Evolutionary conservation across 2,329 filamentous ascomycete genomes (phyloP).

Genomic region (Colletotrichum limetticola): DNA sequence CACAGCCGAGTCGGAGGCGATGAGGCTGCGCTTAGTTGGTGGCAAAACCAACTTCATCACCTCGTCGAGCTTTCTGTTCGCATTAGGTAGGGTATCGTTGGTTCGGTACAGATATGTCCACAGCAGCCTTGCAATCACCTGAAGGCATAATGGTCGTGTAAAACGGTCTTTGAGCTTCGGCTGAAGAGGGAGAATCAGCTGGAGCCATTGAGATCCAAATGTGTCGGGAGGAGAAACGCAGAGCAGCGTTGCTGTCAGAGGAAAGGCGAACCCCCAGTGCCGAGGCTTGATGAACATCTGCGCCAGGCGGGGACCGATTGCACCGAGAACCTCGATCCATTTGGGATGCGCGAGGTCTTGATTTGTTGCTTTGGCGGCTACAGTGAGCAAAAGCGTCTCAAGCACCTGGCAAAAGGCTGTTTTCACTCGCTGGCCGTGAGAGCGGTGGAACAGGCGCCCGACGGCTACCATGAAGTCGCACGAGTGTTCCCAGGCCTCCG

Average conservation of each 20-base stretch:
- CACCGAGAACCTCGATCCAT: constrained; percentile 87
- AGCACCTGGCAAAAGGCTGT: constrained; percentile 94
- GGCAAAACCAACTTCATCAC: constrained; percentile 87
- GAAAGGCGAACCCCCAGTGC: constrained; percentile 91
- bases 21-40: constrained; percentile 79
- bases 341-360: constrained; percentile 82
- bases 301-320: constrained; percentile 80
- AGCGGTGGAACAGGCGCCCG: constrained; percentile 83
- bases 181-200: constrained; percentile 81
- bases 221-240: constrained; percentile 88
- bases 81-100: constrained; percentile 74
- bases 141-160: constrained; percentile 82
- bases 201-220: constrained; percentile 88
- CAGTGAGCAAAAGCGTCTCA: constrained; percentile 85
- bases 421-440: constrained; percentile 90
- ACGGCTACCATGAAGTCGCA: constrained; percentile 89
- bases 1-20: constrained; percentile 85
- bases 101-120: constrained; percentile 96
- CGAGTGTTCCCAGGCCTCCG: constrained; percentile 83
- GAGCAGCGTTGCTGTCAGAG: constrained; percentile 85
- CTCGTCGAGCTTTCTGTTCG: constrained; percentile 86
- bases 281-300: constrained; percentile 92
- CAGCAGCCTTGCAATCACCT: constrained; percentile 88
- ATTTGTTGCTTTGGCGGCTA: constrained; percentile 82
- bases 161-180: constrained; percentile 85